Evolutionary conservation across 2,329 filamentous ascomycete genomes (phyloP).

Genomic region (Trichophyton schoenleinii): DNA sequence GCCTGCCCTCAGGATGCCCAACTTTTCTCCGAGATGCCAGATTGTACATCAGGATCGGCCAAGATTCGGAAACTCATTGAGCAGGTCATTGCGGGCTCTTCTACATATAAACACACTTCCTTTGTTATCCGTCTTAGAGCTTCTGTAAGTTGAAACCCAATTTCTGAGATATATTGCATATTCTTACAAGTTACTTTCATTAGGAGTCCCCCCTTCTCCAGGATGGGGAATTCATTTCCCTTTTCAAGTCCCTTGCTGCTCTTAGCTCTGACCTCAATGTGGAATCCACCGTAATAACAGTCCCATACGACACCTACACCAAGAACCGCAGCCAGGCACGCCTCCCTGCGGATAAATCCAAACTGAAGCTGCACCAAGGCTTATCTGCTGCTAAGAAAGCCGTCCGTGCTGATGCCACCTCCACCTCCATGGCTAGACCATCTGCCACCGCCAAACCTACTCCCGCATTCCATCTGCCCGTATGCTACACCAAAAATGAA

Average conservation of each 20-base stretch:
- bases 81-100: neutral
- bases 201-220: neutral
- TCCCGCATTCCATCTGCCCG: conserved; percentile 45
- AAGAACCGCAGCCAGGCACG: neutral
- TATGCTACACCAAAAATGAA: conserved; percentile 61
- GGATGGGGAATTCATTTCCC: neutral
- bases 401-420: conserved; percentile 27
- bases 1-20: neutral
- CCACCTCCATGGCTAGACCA: neutral
- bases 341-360: neutral
- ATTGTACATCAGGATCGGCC: neutral
- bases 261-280: conserved; percentile 41
- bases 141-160: neutral
- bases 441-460: conserved; percentile 14
- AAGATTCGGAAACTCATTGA: neutral
- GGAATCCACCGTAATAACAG: conserved; percentile 45
- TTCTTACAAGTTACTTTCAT: neutral
- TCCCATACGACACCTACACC: conserved; percentile 32
- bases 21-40: neutral
- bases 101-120: neutral
- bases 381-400: conserved; percentile 13
- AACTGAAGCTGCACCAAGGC: conserved; percentile 6
- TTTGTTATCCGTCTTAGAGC: neutral
- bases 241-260: conserved; percentile 15
- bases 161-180: neutral